Percentiles rank a stretch among this genome's conserved stretches.
Evolutionary conservation across 1,284 basidiomycete species (phyloP).

Genomic region (Meripilus lineatus): DNA sequence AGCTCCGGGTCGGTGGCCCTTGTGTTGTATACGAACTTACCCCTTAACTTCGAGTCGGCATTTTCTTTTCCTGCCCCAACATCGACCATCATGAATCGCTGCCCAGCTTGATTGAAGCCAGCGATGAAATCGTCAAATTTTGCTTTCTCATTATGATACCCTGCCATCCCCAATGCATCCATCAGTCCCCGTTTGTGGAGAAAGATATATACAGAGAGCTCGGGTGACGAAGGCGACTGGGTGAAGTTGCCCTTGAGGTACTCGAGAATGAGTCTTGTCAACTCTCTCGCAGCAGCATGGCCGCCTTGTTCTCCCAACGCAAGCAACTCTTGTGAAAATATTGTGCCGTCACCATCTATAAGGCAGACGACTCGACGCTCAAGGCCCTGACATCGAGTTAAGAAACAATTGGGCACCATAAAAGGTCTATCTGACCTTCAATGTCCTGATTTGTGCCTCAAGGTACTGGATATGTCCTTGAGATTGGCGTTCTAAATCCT

Average conservation of each 20-base stretch:
- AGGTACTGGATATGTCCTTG: too few relatives aligned
- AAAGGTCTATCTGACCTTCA: conserved; percentile 2
- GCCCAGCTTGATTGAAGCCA: conserved; percentile 64
- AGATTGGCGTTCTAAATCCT: too few relatives aligned
- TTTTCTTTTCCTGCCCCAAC: conserved; percentile 69
- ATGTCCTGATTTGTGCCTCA: conserved; percentile 2
- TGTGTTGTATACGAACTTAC: conserved; percentile 27
- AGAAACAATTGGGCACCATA: neutral
- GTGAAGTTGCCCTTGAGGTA: conserved; percentile 36
- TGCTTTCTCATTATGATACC: conserved; percentile 32
- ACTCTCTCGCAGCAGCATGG: conserved; percentile 44
- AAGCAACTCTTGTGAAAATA: conserved; percentile 53
- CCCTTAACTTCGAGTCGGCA: conserved; percentile 69
- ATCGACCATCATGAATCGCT: conserved; percentile 64
- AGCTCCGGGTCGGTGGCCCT: neutral
- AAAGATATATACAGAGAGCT: conserved; percentile 61
- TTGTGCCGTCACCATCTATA: conserved; percentile 63
- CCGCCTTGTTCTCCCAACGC: conserved; percentile 52
- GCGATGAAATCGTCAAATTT: conserved; percentile 58
- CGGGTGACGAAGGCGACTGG: conserved; percentile 24
- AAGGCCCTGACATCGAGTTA: neutral
- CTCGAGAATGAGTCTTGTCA: conserved; percentile 43
- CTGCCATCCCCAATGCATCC: conserved; percentile 43
- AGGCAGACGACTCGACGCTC: conserved; percentile 51
- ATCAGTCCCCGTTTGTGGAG: conserved; percentile 56